These are phyloP conservation scores for Aspergillus pseudoviridinutans DNA, from an alignment of 2,329 filamentous ascomycete species.

Conservation along the genomic window DNA sequence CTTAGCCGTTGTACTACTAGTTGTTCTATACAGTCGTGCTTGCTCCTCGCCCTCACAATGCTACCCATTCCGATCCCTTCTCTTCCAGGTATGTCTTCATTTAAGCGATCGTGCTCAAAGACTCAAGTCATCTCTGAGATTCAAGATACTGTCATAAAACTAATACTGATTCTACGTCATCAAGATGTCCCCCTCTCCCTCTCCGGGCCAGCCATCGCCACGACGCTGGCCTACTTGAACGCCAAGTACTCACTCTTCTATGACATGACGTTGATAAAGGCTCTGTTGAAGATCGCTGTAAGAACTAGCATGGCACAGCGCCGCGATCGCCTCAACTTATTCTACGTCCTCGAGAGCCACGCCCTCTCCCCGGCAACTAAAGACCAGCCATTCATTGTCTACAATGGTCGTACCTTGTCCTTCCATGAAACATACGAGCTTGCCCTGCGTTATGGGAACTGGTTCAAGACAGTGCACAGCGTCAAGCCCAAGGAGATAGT, in stretches of 20 bases:
- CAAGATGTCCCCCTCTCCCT: conserved; percentile 37
- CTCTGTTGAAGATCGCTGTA: conserved; percentile 47
- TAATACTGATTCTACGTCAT: conserved; percentile 3
- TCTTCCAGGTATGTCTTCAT: conserved; percentile 14
- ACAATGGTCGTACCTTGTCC: conserved; percentile 65
- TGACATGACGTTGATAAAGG: conserved; percentile 60
- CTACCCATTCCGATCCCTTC: conserved; percentile 3
- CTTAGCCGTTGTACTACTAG: not conserved
- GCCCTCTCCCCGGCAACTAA: conserved; percentile 55
- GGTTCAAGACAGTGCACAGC: conserved; percentile 62
- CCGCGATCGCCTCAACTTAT: conserved; percentile 63
- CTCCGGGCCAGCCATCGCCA: conserved; percentile 59
- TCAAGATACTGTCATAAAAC: not conserved
- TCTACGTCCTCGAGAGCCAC: conserved; percentile 68
- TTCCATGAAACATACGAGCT: conserved; percentile 72
- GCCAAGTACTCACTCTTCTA: conserved; percentile 64
- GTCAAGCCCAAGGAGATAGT: conserved; percentile 71
- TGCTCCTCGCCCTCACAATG: not conserved
- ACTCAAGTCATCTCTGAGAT: not conserved
- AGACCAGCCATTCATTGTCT: conserved; percentile 58
- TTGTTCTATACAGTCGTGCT: not conserved
- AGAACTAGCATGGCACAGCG: conserved; percentile 48
- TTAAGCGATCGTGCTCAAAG: not conserved
- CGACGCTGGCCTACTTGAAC: conserved; percentile 73
- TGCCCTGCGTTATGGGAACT: conserved; percentile 68